Conservation (phyloP, 2,329 filamentous ascomycete genomes). For the Pyrenophora teres region DNA sequence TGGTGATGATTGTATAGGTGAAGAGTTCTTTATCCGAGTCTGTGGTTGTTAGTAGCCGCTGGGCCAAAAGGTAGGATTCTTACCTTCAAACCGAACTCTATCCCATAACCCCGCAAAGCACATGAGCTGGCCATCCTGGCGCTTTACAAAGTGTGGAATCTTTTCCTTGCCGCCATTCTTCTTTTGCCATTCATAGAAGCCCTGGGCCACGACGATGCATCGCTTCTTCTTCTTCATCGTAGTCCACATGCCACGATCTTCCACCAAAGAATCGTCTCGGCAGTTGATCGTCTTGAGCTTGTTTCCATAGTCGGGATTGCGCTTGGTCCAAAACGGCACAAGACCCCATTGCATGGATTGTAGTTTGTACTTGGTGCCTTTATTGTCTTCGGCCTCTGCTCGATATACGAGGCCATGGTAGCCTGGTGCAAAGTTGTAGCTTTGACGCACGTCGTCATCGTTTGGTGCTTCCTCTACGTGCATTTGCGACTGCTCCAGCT, state of each 20-base stretch:
- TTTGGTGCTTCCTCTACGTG: conserved; percentile 71
- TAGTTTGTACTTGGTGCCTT: conserved; percentile 71
- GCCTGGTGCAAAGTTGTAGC: conserved; percentile 91
- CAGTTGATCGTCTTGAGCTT: conserved; percentile 94
- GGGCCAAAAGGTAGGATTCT: conserved; percentile 10
- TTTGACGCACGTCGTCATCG: conserved; percentile 73
- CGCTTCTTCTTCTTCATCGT: conserved; percentile 88
- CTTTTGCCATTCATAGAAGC: conserved; percentile 96
- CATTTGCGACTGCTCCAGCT: conserved; percentile 76
- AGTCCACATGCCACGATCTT: conserved; percentile 84
- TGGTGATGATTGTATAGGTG: conserved; percentile 94
- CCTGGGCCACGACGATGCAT: conserved; percentile 85
- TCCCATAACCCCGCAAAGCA: conserved; percentile 94
- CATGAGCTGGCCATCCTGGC: conserved; percentile 82
- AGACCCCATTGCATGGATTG: conserved; percentile 96
- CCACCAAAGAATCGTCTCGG: conserved; percentile 80
- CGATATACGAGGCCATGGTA: conserved; percentile 85
- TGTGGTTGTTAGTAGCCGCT: conserved; percentile 38
- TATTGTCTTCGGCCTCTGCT: conserved; percentile 69
- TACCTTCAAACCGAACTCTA: conserved; percentile 78
- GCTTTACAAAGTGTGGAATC: conserved; percentile 80
- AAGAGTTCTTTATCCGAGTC: conserved; percentile 72
- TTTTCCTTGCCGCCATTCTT: conserved; percentile 76
- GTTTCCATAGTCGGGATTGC: conserved; percentile 74
- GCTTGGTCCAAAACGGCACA: conserved; percentile 90